phyloP scores from a whole-genome alignment of 2,329 filamentous ascomycete species.

The Arthrobotrys conoides region DNA sequence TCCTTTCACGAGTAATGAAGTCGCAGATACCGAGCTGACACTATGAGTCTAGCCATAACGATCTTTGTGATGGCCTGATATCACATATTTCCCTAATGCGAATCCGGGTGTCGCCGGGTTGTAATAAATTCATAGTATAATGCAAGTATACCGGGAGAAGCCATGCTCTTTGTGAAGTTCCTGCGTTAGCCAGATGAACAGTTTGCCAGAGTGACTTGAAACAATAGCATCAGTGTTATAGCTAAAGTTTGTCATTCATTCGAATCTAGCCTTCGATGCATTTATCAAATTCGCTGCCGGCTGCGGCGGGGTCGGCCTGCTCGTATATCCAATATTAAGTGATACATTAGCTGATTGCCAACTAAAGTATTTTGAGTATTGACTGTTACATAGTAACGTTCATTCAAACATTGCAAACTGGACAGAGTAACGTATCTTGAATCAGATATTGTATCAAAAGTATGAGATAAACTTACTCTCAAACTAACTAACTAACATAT shows the following conservation, averaged over 20 bases:
- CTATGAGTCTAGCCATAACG: constrained; percentile 18
- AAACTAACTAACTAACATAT: constrained; percentile 4
- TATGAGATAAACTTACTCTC: neutral
- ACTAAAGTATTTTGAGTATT: neutral
- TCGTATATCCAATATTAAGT: neutral
- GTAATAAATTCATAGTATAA: neutral
- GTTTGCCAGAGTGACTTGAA: constrained; percentile 15
- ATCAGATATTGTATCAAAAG: constrained; percentile 10
- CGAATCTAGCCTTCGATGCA: neutral
- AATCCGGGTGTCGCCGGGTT: constrained; percentile 1
- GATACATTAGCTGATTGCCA: neutral
- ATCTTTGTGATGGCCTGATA: constrained; percentile 1
- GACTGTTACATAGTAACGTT: neutral
- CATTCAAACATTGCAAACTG: neutral
- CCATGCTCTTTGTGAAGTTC: neutral
- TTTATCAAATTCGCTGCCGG: neutral
- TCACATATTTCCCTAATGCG: neutral
- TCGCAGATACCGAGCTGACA: constrained; percentile 2
- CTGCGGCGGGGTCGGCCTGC: neutral
- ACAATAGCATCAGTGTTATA: constrained; percentile 17
- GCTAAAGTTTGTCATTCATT: neutral
- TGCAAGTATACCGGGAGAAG: neutral
- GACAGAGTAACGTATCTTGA: constrained; percentile 32
- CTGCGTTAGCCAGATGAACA: neutral
- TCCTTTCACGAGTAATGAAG: constrained; percentile 22